Evolutionary conservation across 768 basidiomycete genomes (phyloP), one percentile per base, ranked within the genome.

Genomic region (Panaeolus papilionaceus): DNA sequence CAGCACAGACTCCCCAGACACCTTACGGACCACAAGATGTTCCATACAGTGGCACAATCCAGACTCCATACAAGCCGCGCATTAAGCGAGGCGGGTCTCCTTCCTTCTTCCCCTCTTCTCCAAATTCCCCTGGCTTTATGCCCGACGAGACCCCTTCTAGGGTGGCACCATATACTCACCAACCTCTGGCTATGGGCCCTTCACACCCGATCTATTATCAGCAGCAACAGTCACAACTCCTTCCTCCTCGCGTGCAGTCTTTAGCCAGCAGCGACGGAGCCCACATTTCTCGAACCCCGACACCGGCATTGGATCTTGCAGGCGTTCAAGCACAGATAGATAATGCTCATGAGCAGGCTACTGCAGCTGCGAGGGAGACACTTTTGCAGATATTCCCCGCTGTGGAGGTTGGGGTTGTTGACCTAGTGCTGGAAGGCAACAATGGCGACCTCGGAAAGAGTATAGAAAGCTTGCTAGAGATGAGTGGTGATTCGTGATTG

Each of bases 361-460:
- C 87, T 16, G 86, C 84, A 16, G 93, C 92, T 2, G 85, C 93
- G 63, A 80, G 84, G 65, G 89, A 89, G 71, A 97, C 95, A 38
- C 79, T 98, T 69, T 79, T 85, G 66, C 94, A 96, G 79, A 97
- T 97, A 69, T 98, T 98, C 85, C 96, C 96, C 1, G 77, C 77
- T 10, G 82, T 92, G 70, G 96, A 98, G 74, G 76, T 77, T 58
- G 96, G 96, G 77, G 88, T 98, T 38, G 85, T 95, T 47, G 93
- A 95, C 67, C 91, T 88, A 87, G 94, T 98, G 40, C 79, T 97
- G 67, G 95, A 97, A 75, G 94, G 93, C 54, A 95, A 95, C 72
- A 88, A 87, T 8, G 93, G 94, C 20, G 95, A 98, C 80, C 75
- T 98, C 66, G 95, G 95, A 47, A 88, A 87, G 84, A 96, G 94